Base-by-base conservation (phyloP, 2,329 filamentous ascomycete species). In the Verticillium nubilum region DNA sequence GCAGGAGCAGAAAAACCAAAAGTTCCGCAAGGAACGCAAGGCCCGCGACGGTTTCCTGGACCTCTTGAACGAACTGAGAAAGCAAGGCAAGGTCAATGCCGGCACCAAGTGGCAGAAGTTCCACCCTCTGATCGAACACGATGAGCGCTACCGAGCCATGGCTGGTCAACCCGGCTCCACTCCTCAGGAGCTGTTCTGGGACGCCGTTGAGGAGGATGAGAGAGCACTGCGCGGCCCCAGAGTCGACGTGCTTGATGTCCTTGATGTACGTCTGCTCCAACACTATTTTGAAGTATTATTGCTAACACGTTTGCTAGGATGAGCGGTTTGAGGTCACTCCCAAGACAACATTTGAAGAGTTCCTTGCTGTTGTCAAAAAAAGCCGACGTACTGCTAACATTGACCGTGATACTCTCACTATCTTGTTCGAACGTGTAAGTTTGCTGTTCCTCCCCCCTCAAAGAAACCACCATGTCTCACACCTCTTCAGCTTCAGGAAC, bases 121-220 rank as follows among this genome's bases (percentile, higher is more conserved):
- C 63, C 80, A 89, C 65, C 86, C 89, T 0, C 72, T 89, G 54
- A 84, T 99, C 66, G 85, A 90, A 67, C 80, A 90, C 59, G 95
- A 99, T 68, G 83, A 88, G 54, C 90, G 93, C 65, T 98, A 97
- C 74, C 82, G 80, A 67, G 87, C 86, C 64, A 92, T 97, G 80
- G 83, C 93, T 61, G 93, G 92, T 57, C 91, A 96, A 70, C 76
- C 84, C 60, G 93, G 94, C 59, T 97, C 93, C 4, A 90, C 86
- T 4, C 91, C 95, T 15, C 82, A 97, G 64, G 92, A 98, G 68
- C 80, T 99, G 6, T 98, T 99, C 78, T 97, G 94, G 92, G 95
- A 99, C 72, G 80, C 93, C 54, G 83, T 98, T 27, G 95, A 98
- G 72, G 92, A 97, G 72, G 92, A 98, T 73, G 94, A 99, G 70